These are phyloP conservation scores for Escovopsis sp. DNA, from an alignment of 2,329 filamentous ascomycete species.

Conservation along the genomic window DNA sequence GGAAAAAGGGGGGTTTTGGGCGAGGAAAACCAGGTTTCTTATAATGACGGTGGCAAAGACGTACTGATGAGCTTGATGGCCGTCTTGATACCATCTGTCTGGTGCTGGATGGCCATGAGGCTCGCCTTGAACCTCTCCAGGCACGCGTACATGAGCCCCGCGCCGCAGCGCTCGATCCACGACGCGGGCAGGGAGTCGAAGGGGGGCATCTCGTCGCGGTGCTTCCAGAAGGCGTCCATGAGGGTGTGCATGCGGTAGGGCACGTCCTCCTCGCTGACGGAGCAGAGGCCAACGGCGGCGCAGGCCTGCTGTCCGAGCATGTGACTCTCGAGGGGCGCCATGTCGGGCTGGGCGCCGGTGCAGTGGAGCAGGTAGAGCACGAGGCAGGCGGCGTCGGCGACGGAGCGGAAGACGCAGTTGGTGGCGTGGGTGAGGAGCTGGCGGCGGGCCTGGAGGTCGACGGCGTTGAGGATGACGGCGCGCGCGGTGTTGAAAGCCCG, in stretches of 20 bases:
- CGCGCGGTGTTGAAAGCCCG: slow-evolving; percentile 33
- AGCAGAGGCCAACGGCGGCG: slow-evolving; percentile 24
- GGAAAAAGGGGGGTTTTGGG: too few species aligned
- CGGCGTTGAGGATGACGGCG: slow-evolving; percentile 25
- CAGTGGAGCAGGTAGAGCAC: slow-evolving; percentile 31
- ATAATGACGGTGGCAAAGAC: background rate
- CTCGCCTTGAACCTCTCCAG: slow-evolving; percentile 29
- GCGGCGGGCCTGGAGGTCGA: slow-evolving; percentile 25
- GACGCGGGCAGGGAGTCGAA: slow-evolving; percentile 26
- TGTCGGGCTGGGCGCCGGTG: slow-evolving; percentile 20
- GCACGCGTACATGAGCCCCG: slow-evolving; percentile 34
- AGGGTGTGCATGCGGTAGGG: slow-evolving; percentile 28
- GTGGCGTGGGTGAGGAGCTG: slow-evolving; percentile 31
- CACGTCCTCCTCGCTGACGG: slow-evolving; percentile 33
- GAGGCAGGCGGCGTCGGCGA: slow-evolving; percentile 30
- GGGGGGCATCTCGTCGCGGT: slow-evolving; percentile 21
- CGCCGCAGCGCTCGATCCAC: slow-evolving; percentile 30
- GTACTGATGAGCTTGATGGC: slow-evolving; percentile 16
- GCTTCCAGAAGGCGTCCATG: slow-evolving; percentile 33
- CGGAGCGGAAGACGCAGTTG: slow-evolving; percentile 31
- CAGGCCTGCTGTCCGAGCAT: slow-evolving; percentile 18
- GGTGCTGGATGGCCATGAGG: slow-evolving; percentile 22
- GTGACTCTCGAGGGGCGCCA: slow-evolving; percentile 15
- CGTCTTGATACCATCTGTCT: slow-evolving; percentile 15
- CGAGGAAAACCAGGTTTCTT: too few species aligned